A percentile compares a stretch with the other conserved stretches of the same genome.
phyloP scores from a whole-genome alignment of 164 flowering plant genomes.

The Aristolochia contorta region DNA sequence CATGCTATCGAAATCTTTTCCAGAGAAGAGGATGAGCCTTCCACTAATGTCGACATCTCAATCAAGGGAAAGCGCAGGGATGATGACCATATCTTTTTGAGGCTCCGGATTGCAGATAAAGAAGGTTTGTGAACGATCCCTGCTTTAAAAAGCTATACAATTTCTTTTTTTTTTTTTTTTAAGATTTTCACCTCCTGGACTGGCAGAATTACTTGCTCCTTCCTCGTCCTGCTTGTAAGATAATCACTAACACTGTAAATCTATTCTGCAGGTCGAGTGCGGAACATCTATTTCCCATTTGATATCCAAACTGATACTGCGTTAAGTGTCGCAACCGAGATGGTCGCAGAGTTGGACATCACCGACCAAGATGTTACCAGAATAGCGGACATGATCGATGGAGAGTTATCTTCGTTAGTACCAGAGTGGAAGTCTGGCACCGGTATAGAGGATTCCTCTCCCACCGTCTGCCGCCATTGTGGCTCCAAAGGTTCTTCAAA shows the following conservation, averaged over 20 bases:
- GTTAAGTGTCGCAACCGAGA: conserved; percentile 73
- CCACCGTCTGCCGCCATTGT: conserved; percentile 39
- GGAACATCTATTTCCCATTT: conserved; percentile 88
- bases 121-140: conserved; percentile 41
- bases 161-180: too few relatives aligned
- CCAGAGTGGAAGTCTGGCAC: conserved; percentile 61
- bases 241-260: neutral
- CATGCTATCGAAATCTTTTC: conserved; percentile 49
- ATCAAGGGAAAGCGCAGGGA: conserved; percentile 67
- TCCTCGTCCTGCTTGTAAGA: neutral
- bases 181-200: neutral
- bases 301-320: conserved; percentile 79
- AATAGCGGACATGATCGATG: conserved; percentile 88
- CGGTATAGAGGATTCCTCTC: conserved; percentile 25
- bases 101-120: conserved; percentile 75
- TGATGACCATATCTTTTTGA: conserved; percentile 60
- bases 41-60: conserved; percentile 43
- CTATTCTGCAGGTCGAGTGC: conserved; percentile 50
- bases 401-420: conserved; percentile 61
- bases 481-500: conserved; percentile 28
- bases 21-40: conserved; percentile 53
- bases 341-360: conserved; percentile 81
- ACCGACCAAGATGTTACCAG: conserved; percentile 77
- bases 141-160: neutral
- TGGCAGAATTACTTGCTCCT: neutral